Conservation (phyloP, 148 eudicot genomes). For the Spergularia bocconei region DNA sequence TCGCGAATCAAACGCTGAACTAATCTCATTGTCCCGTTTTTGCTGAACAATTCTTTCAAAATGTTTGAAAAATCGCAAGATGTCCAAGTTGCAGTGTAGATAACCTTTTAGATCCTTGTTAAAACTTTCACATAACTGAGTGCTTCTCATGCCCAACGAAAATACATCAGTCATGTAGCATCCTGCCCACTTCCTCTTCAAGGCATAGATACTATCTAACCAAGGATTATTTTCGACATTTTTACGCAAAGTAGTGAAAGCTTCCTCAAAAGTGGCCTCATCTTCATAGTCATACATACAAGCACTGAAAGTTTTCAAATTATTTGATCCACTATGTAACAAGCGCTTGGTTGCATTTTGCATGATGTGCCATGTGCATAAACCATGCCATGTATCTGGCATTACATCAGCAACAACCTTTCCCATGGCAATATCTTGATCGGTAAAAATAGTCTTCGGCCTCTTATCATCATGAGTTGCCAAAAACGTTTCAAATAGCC, state of each 20-base stretch:
- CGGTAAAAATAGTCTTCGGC: neutral
- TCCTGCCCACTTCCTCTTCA: neutral
- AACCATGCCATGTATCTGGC: neutral
- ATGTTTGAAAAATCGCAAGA: neutral
- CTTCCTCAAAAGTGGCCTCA: neutral
- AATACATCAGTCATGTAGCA: constrained; percentile 4
- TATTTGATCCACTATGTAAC: neutral
- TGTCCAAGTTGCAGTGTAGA: neutral
- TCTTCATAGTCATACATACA: neutral
- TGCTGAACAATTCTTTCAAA: neutral
- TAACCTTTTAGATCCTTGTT: constrained; percentile 1
- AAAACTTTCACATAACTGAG: constrained; percentile 7
- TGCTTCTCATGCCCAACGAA: neutral
- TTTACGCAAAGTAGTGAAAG: neutral
- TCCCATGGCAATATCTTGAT: constrained; percentile 9
- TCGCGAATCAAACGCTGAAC: neutral
- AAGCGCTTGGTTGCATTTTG: neutral
- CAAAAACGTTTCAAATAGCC: constrained; percentile 5
- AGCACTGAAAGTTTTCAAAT: neutral
- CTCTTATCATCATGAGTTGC: neutral
- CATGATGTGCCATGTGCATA: constrained; percentile 4
- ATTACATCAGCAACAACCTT: neutral
- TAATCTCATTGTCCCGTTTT: neutral
- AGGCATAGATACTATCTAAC: neutral
- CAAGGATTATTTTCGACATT: neutral